phyloP scores from a whole-genome alignment of 495 filamentous ascomycete genomes.

The Aspergillus sclerotioniger region DNA sequence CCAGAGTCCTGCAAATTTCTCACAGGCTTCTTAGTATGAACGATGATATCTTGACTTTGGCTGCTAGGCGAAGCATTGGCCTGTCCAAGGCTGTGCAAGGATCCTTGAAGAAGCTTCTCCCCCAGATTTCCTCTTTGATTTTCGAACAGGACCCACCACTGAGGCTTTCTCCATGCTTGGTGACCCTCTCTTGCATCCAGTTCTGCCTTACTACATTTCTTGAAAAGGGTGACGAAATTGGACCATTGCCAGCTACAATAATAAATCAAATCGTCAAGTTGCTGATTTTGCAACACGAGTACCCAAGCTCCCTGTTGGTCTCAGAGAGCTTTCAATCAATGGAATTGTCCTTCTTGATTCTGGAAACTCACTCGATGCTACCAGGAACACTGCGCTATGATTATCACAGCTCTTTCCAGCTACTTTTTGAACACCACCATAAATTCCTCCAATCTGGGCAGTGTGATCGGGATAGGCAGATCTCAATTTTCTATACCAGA shows the following conservation, averaged over 20 bases:
- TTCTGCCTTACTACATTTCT: constrained; percentile 27
- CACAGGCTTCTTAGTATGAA: constrained; percentile 24
- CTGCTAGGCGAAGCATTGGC: constrained; percentile 16
- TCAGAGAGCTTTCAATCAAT: constrained; percentile 20
- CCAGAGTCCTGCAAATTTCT: constrained; percentile 31
- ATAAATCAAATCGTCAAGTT: constrained; percentile 28
- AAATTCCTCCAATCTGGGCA: constrained; percentile 24
- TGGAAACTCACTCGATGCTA: constrained; percentile 57
- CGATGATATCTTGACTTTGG: constrained; percentile 27
- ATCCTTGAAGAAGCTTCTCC: constrained; percentile 27
- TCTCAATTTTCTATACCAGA: constrained; percentile 51
- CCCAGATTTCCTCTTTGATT: constrained; percentile 23
- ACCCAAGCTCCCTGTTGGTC: background rate
- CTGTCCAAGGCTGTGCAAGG: constrained; percentile 31
- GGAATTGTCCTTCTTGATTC: constrained; percentile 53
- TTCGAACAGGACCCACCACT: constrained; percentile 18
- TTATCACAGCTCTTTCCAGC: constrained; percentile 24
- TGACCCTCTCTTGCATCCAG: constrained; percentile 34
- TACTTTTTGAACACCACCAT: constrained; percentile 29
- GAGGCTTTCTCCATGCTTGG: constrained; percentile 31
- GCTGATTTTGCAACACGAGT: constrained; percentile 19
- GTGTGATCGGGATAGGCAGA: constrained; percentile 16
- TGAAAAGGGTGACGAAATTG: constrained; percentile 26
- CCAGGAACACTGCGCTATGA: constrained; percentile 22
- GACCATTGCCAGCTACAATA: constrained; percentile 24